Conservation (phyloP, 2,329 filamentous ascomycete genomes). For the Colletotrichum sp. region DNA sequence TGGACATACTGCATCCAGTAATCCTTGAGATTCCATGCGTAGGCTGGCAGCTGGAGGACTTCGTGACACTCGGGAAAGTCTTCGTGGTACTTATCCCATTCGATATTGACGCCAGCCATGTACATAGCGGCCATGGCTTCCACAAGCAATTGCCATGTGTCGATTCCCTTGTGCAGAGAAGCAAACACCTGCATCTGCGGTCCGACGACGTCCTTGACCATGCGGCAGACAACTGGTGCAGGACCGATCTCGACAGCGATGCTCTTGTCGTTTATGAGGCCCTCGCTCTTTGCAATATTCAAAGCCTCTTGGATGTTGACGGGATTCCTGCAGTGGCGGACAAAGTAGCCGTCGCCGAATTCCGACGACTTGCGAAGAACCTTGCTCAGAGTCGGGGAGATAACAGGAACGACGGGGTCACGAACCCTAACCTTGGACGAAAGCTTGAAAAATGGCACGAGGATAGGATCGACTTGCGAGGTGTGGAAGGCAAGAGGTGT, state of each 20-base stretch:
- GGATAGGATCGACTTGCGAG: constrained; percentile 56
- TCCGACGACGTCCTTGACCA: constrained; percentile 65
- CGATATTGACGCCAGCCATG: constrained; percentile 62
- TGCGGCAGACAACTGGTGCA: constrained; percentile 67
- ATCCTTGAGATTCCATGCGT: constrained; percentile 74
- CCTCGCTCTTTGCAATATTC: constrained; percentile 52
- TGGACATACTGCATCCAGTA: constrained; percentile 70
- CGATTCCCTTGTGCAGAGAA: constrained; percentile 67
- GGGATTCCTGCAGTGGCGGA: constrained; percentile 62
- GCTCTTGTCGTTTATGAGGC: constrained; percentile 63
- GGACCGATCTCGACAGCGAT: constrained; percentile 73
- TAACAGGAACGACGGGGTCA: constrained; percentile 58
- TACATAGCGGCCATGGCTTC: constrained; percentile 62
- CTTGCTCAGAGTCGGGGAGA: constrained; percentile 67
- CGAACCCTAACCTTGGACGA: constrained; percentile 39
- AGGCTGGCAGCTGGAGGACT: constrained; percentile 68
- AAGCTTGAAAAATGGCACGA: constrained; percentile 60
- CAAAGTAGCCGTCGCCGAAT: constrained; percentile 63
- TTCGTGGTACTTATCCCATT: constrained; percentile 73
- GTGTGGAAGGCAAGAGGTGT: constrained; percentile 61
- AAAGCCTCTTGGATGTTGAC: constrained; percentile 69
- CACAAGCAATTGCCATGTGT: constrained; percentile 67
- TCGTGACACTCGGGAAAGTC: constrained; percentile 42
- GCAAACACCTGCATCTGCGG: constrained; percentile 54
- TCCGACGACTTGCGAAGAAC: constrained; percentile 49